Evolutionary conservation across 306 rosid genomes (phyloP).

Genomic region (Lathyrus sativus): DNA sequence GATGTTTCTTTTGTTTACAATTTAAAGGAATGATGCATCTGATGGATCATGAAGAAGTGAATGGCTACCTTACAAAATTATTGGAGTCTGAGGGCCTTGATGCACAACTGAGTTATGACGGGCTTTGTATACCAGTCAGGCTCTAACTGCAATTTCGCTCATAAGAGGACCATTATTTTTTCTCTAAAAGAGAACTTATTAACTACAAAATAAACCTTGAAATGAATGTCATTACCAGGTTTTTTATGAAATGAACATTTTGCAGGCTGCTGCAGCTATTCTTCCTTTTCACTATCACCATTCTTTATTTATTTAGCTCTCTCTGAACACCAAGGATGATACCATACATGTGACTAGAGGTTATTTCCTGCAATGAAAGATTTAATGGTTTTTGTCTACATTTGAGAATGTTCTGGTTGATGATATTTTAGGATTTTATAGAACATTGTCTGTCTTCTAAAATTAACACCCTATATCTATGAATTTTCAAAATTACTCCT

Average conservation of each 20-base stretch:
- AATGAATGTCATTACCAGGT: slow-evolving; percentile 29
- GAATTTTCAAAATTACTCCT: too few relatives aligned
- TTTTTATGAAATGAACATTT: slow-evolving; percentile 13
- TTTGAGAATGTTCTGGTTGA: too few relatives aligned
- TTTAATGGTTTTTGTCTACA: not conserved
- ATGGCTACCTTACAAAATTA: slow-evolving; percentile 56
- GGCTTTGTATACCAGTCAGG: slow-evolving; percentile 67
- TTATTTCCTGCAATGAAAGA: slow-evolving; percentile 2
- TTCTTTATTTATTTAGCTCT: slow-evolving; percentile 10
- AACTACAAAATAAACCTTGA: slow-evolving; percentile 20
- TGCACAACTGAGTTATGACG: slow-evolving; percentile 86
- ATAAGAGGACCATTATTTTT: slow-evolving; percentile 12
- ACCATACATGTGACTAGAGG: slow-evolving; percentile 7
- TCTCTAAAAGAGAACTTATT: slow-evolving; percentile 23
- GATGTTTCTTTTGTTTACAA: slow-evolving; percentile 28
- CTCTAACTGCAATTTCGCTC: slow-evolving; percentile 48
- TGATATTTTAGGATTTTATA: too few relatives aligned
- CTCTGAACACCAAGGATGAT: not conserved
- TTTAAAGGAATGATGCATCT: slow-evolving; percentile 94
- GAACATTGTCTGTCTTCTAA: too few relatives aligned
- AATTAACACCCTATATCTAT: too few relatives aligned
- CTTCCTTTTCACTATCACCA: slow-evolving; percentile 6
- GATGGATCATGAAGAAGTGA: slow-evolving; percentile 94
- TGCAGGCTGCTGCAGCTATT: slow-evolving; percentile 20
- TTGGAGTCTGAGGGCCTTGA: slow-evolving; percentile 81